A percentile compares a stretch with the other conserved stretches of the same genome.
Evolutionary conservation across 768 basidiomycete genomes (phyloP).

Genomic region (Suillus placidus): DNA sequence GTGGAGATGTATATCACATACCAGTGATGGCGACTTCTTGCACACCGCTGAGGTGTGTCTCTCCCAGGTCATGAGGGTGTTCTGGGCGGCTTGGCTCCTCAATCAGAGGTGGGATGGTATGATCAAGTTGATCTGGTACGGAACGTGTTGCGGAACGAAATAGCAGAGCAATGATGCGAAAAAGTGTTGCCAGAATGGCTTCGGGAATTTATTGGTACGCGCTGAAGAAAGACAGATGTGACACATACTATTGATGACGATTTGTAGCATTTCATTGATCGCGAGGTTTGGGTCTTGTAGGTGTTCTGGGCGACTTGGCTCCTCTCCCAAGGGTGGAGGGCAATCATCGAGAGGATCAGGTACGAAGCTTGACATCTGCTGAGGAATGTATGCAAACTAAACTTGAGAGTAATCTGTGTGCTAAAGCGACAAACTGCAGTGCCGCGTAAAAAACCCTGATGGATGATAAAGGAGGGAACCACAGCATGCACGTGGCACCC

Average conservation of each 20-base stretch:
- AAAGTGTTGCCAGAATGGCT: constrained; percentile 14
- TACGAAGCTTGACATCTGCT: not conserved
- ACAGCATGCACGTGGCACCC: not conserved
- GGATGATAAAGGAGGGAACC: not conserved
- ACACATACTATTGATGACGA: not conserved
- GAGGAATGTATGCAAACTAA: not conserved
- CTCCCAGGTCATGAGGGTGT: too few species aligned
- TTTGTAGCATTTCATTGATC: too few species aligned
- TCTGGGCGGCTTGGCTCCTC: not conserved
- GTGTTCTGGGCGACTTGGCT: too few species aligned
- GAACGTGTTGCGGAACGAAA: not conserved
- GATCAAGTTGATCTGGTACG: not conserved
- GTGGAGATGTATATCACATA: too few species aligned
- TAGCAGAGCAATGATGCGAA: not conserved
- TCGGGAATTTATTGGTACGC: not conserved
- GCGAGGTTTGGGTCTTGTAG: too few species aligned
- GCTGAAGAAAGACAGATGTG: not conserved
- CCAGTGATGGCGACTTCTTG: too few species aligned
- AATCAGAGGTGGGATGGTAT: not conserved
- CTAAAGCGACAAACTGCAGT: not conserved
- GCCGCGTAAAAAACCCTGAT: not conserved
- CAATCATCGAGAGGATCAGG: too few species aligned
- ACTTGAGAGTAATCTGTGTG: not conserved
- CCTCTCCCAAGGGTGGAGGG: too few species aligned
- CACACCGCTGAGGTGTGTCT: too few species aligned